Conservation (phyloP, 176 grass and related monocot species). For the Paspalum notatum region DNA sequence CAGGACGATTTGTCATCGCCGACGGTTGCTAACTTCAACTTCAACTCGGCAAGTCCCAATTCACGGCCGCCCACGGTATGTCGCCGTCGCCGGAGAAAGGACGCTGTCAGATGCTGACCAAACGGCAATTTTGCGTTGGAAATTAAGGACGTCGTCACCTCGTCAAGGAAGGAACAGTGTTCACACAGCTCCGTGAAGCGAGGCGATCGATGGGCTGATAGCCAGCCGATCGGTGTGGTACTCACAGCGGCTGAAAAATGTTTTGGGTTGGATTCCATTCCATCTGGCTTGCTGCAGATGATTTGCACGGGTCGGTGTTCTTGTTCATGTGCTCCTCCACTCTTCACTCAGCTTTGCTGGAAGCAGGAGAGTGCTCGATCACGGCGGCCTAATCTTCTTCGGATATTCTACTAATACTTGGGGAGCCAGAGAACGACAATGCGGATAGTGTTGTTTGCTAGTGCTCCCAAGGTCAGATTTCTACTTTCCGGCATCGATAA, state of each 20-base stretch:
- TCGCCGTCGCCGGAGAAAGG: background rate
- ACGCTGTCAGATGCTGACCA: background rate
- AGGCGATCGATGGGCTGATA: background rate
- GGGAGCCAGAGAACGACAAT: slow-evolving; percentile 27
- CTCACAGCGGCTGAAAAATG: background rate
- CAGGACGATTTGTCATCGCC: background rate
- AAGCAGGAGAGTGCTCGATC: background rate
- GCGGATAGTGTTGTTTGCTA: slow-evolving; percentile 27
- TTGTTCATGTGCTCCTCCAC: background rate
- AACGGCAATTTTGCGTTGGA: background rate
- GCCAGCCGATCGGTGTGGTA: too few species aligned
- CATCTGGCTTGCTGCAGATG: slow-evolving; percentile 2
- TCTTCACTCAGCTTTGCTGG: slow-evolving; percentile 10
- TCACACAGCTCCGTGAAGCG: background rate
- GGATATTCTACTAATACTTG: background rate
- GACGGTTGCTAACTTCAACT: background rate
- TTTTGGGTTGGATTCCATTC: slow-evolving; percentile 5
- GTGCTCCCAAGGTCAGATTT: slow-evolving; percentile 31
- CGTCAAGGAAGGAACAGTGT: background rate
- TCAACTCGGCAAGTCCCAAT: background rate
- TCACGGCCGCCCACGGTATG: background rate
- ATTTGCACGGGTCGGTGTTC: background rate
- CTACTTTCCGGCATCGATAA: slow-evolving; percentile 36
- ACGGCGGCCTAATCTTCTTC: background rate
- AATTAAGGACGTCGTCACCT: too few species aligned